phyloP scores from a whole-genome alignment of 2,329 filamentous ascomycete species.

The Fusarium zealandicum region DNA sequence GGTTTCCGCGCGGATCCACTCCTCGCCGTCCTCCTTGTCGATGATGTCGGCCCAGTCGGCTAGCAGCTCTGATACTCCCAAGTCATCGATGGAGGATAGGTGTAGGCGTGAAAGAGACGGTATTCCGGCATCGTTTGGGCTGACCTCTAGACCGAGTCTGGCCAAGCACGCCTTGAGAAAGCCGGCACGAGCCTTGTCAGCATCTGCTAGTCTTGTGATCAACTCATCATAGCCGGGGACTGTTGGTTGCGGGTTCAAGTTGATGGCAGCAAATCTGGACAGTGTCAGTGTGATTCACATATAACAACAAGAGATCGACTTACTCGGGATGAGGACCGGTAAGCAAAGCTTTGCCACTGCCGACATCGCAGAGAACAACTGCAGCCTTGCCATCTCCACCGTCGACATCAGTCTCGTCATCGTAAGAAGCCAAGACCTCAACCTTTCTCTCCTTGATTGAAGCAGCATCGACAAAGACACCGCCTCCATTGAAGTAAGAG shows the following conservation, averaged over 20 bases:
- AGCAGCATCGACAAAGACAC: conserved; percentile 84
- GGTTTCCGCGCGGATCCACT: conserved; percentile 79
- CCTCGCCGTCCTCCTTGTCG: conserved; percentile 68
- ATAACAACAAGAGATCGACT: conserved; percentile 5
- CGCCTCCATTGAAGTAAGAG: conserved; percentile 93
- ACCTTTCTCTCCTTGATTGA: conserved; percentile 69
- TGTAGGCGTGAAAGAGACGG: conserved; percentile 85
- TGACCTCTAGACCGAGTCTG: conserved; percentile 84
- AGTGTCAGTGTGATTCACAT: neutral
- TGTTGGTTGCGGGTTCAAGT: conserved; percentile 72
- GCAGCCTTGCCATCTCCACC: conserved; percentile 77
- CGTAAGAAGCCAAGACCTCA: conserved; percentile 83
- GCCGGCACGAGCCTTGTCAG: conserved; percentile 72
- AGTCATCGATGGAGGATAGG: conserved; percentile 72
- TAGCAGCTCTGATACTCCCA: conserved; percentile 72
- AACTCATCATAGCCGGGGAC: conserved; percentile 74
- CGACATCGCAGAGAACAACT: conserved; percentile 82
- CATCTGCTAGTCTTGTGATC: conserved; percentile 69
- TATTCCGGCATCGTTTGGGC: conserved; percentile 70
- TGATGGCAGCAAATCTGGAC: conserved; percentile 79
- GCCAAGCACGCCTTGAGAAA: conserved; percentile 82
- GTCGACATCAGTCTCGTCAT: conserved; percentile 77
- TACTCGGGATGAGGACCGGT: conserved; percentile 94
- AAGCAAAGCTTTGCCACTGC: conserved; percentile 78
- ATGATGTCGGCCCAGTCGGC: conserved; percentile 72